Evolutionary conservation across 1,139 yeast genomes (phyloP), one percentile per base, ranked within the genome.

Genomic region (Williopsis jadinii): DNA sequence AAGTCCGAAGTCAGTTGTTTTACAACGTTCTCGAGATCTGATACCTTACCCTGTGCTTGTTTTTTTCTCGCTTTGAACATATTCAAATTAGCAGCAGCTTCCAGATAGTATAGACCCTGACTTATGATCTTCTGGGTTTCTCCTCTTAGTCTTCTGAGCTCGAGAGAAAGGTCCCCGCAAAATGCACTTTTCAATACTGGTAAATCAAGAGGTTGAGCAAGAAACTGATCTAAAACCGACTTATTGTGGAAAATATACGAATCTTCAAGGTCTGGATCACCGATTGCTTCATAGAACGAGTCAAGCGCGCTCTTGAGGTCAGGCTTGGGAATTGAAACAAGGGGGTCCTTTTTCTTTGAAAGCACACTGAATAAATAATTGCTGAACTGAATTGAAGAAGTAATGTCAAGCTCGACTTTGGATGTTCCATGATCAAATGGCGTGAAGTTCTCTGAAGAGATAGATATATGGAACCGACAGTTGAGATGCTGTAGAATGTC

Each of bases 281-380:
- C 95, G 28, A 88, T 62, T 0, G 83, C 83, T 13, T 81, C 86
- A 49, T 78, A 77, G 39, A 90, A 71, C 33, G 70, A 75, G 49
- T 90, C 97, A 32, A 92, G 63, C 1, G 84, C 76, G 12, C 68
- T 67, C 49, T 88, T 86, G 39, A 86, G 64, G 45, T 90, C 95
- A 12, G 78, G 76, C 50, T 83, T 64, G 1, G 81, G 78, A 2
- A 69, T 63, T 13, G 68, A 62, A 9, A 75, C 66, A 10, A 84
- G 60, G 0, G 94, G 84, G 49, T 80, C 80, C 42, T 72, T 75
- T 40, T 71, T 70, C 15, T 69, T 66, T 45, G 79, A 72, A 38
- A 90, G 76, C 39, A 81, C 65, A 0, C 80, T 77, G 45, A 87
- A 66, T 1, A 88, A 69, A 51, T 79, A 81, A 13, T 70, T 70